Evolutionary conservation across 768 basidiomycete genomes (phyloP), one percentile per base, ranked within the genome.

Genomic region (Phanerodontia chrysosporium): DNA sequence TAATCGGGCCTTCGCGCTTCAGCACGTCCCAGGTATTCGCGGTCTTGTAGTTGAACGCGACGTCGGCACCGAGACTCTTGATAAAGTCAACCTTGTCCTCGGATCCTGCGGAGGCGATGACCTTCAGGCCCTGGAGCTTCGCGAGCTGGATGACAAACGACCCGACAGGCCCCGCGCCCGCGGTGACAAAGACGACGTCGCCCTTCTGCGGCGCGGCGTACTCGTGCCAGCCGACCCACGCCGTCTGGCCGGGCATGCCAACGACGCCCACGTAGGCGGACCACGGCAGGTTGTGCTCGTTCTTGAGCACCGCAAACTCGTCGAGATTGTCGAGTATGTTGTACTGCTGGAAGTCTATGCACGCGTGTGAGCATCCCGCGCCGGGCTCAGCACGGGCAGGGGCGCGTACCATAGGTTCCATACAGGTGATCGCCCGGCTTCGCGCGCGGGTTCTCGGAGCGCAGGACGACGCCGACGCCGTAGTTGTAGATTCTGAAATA

Each of bases 31-130:
- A 65, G 0, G 81, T 83, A 49, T 74, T 73, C 0, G 74, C 74
- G 0, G 79, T 88, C 76, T 91, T 87, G 73, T 87, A 90, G 69
- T 90, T 89, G 74, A 89, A 89, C 0, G 78, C 83, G 6, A 86
- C 79, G 63, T 91, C 87, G 0, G 83, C 82, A 0, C 87, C 89
- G n/a, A 87, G 63, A 2, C 78, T 76, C 51, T 77, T 78, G 70
- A 87, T 52, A 65, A 80, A 87, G 4, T 75, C 68, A 7, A 90
- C 85, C 70, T 92, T 90, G 53, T 87, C 84, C n/a, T 90, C 86
- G 0, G 82, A 81, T 1, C 90, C 87, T 0, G 86, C 84, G 0
- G 84, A 87, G 0, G 81, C 85, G 51, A 92, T 86, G 39, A 90
- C 89, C 64, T 84, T 86, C 36, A 77, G 60, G 0, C 80, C 80